Base-by-base conservation (phyloP, 352 stramenopile species). In the Blastocystis hominis region DNA sequence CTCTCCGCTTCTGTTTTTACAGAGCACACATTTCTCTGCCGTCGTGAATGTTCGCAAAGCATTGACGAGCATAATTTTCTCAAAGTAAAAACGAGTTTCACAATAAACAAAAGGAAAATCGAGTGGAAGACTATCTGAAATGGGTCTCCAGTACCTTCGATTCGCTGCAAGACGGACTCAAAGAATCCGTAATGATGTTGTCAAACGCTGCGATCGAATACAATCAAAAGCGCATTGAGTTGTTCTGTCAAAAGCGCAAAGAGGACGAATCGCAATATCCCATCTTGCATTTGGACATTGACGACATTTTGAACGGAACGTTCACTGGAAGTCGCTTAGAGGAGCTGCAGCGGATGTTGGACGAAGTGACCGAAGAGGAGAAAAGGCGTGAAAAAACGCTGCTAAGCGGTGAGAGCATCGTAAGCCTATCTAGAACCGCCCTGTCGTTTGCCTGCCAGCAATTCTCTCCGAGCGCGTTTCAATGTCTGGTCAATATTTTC, bases 291-390 rank as follows among this genome's bases (percentile, higher is more conserved):
- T 9, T 62, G 30, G 47, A 80, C n/a, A 36, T 80, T 6, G 70
- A 80, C 15, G 70, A 80, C 30, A 80, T 80, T 44, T n/a, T 80
- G 36, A 54, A 80, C 4, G 70, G 40, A 3, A 64, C 70, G 9
- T 36, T 80, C 5, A 42, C 44, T 20, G 70, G 63, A 61, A 63
- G 30, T 7, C 30, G 56, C 15, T 30, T 80, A 3, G 38, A 64
- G 0, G 40, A 62, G 30, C 34, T 80, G 70, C 42, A 40, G 47
- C 44, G 63, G 17, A 63, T 80, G 54, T 47, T 80, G 10, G 46
- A 62, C 6, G n/a, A 56, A 38, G 70, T 44, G 3, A 42, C 46
- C 20, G 20, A 62, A n/a, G 17, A 61, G 17, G 70, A 80, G 17
- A 24, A 40, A 61, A 56, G n/a, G 34, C 46, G 70, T 4, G 38